phyloP scores from a whole-genome alignment of 2,329 filamentous ascomycete genomes.

The Claviceps sorghi region DNA sequence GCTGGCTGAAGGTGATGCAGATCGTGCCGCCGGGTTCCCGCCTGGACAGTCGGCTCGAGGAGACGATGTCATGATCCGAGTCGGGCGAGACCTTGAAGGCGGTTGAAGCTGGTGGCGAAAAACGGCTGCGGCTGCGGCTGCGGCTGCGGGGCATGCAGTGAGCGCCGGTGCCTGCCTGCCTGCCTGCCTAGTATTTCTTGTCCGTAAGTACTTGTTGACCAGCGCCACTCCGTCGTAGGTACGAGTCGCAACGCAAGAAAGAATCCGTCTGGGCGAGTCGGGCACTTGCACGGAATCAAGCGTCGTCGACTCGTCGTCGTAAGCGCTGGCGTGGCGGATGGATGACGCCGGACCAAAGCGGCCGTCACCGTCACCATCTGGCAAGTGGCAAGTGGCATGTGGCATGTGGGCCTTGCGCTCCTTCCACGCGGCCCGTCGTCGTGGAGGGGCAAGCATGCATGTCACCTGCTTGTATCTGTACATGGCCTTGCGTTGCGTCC shows the following conservation, averaged over 20 bases:
- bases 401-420: background rate
- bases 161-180: background rate
- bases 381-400: background rate
- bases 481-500: background rate
- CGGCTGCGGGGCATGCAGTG: background rate
- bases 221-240: no score
- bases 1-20: constrained; percentile 9
- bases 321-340: background rate
- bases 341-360: background rate
- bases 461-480: background rate
- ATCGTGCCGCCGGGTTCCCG: background rate
- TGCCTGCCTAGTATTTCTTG: background rate
- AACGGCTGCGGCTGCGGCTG: background rate
- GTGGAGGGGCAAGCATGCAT: background rate
- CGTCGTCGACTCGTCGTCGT: background rate
- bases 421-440: constrained; percentile 2
- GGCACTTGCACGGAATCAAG: background rate
- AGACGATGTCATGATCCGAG: constrained; percentile 2
- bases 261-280: background rate
- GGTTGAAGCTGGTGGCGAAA: background rate
- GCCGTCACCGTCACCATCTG: no score
- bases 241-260: no score
- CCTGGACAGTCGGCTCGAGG: background rate
- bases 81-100: background rate
- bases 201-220: no score